Conservation (phyloP, 2,329 filamentous ascomycete genomes). For the Ustilaginoidea virens region DNA sequence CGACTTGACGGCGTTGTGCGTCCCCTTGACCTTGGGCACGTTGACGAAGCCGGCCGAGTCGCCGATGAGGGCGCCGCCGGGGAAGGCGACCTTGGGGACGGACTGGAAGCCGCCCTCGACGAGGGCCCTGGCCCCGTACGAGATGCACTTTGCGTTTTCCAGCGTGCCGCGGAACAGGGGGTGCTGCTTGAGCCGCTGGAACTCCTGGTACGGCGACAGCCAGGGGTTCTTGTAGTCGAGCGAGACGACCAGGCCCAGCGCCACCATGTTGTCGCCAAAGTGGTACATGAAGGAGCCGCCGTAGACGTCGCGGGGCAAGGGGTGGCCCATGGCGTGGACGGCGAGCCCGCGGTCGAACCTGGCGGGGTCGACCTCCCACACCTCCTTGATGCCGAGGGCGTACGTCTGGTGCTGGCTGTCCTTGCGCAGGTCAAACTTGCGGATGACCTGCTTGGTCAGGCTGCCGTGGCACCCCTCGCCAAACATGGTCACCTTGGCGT, state of each 20-base stretch:
- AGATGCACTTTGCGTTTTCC: conserved; percentile 95
- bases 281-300: conserved; percentile 99
- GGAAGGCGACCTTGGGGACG: conserved; percentile 93
- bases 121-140: conserved; percentile 81
- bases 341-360: conserved; percentile 83
- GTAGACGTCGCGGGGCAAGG: conserved; percentile 75
- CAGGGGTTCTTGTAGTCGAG: conserved; percentile 95
- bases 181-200: conserved; percentile 97
- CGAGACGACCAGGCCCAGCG: conserved; percentile 78
- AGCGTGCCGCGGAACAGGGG: conserved; percentile 75
- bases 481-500: conserved; percentile 79
- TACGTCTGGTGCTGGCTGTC: conserved; percentile 94
- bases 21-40: conserved; percentile 96
- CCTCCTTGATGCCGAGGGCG: conserved; percentile 84
- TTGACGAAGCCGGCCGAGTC: conserved; percentile 96
- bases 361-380: conserved; percentile 89
- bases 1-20: conserved; percentile 93
- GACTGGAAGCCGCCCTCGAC: conserved; percentile 96
- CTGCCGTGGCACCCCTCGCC: conserved; percentile 93
- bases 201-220: conserved; percentile 89
- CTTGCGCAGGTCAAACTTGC: conserved; percentile 79
- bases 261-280: conserved; percentile 94
- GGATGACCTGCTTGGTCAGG: conserved; percentile 85
- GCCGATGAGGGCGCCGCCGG: conserved; percentile 85
- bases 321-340: conserved; percentile 85